These are phyloP conservation scores for Nitzschia palea DNA, from an alignment of 108 stramenopile species.

Conservation along the genomic window DNA sequence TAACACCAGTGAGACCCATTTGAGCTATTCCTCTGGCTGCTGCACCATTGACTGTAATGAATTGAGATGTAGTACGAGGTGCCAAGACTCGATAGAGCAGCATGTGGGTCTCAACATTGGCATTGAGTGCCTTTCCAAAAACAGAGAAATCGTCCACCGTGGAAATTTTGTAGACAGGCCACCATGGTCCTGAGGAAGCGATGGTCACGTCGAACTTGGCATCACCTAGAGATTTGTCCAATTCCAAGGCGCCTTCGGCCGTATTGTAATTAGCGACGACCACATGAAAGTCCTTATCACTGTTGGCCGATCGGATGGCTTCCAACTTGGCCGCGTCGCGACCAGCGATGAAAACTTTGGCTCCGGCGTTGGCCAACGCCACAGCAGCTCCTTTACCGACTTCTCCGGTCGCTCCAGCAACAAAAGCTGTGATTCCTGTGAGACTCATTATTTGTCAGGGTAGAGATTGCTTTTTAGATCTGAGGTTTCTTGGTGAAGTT, in stretches of 20 bases:
- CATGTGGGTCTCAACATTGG: slow-evolving; percentile 16
- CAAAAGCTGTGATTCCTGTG: background rate
- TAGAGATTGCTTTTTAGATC: no score
- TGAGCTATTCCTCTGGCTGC: background rate
- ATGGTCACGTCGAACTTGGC: background rate
- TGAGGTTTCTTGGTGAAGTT: no score
- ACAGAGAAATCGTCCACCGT: background rate
- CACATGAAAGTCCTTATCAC: background rate
- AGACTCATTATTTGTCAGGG: background rate
- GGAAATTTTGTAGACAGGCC: slow-evolving; percentile 3
- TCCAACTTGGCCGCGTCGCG: slow-evolving; percentile 3
- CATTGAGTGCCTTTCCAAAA: slow-evolving; percentile 2
- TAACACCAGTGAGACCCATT: slow-evolving; percentile 13
- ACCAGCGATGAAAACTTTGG: background rate
- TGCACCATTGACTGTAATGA: slow-evolving; percentile 11
- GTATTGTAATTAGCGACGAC: slow-evolving; percentile 13
- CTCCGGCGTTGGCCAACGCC: slow-evolving; percentile 8
- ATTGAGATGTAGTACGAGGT: background rate
- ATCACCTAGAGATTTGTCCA: background rate
- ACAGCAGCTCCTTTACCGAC: slow-evolving; percentile 9
- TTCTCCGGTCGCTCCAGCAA: slow-evolving; percentile 19
- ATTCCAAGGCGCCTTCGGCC: background rate
- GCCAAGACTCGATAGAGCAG: slow-evolving; percentile 10
- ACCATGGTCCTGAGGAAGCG: slow-evolving; percentile 18
- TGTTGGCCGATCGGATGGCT: background rate